Evolutionary conservation across 139 green algal genomes (phyloP).

Genomic region (Chlamydomonas eustigma): DNA sequence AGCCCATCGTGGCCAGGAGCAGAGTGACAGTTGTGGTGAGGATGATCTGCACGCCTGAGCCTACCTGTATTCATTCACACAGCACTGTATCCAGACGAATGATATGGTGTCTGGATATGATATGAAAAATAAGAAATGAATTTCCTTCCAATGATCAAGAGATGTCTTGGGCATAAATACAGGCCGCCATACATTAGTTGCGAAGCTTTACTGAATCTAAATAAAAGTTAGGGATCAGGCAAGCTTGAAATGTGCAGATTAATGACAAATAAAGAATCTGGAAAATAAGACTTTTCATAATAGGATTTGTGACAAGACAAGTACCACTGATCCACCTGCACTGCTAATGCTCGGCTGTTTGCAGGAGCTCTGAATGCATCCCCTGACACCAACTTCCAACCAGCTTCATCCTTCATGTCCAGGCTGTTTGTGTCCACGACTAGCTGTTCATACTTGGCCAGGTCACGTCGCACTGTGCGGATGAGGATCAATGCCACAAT

Average conservation of each 20-base stretch:
- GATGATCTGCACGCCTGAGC: conserved; percentile 86
- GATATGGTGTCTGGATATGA: too few species aligned
- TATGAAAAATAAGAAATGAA: not conserved
- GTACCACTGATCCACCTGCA: conserved; percentile 45
- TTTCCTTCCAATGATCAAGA: too few species aligned
- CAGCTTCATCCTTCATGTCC: conserved; percentile 39
- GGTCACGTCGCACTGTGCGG: conserved; percentile 83
- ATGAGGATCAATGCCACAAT: conserved; percentile 90
- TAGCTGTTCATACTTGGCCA: conserved; percentile 90
- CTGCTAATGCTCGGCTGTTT: conserved; percentile 54
- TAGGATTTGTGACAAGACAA: not conserved
- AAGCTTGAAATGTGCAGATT: not conserved
- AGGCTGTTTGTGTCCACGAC: conserved; percentile 63
- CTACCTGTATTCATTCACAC: conserved; percentile 47
- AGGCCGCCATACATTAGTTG: too few species aligned
- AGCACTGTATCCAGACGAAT: not conserved
- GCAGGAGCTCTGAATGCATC: conserved; percentile 88
- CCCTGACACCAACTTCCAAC: conserved; percentile 95
- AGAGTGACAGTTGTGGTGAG: conserved; percentile 72
- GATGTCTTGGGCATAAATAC: too few species aligned
- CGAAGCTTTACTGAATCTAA: not conserved
- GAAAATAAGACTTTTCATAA: not conserved
- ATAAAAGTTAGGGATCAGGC: not conserved
- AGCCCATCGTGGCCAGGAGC: conserved; percentile 87
- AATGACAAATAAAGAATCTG: not conserved